Conservation (phyloP, 345 rosid genomes). For the Hibiscus tridactylites region DNA sequence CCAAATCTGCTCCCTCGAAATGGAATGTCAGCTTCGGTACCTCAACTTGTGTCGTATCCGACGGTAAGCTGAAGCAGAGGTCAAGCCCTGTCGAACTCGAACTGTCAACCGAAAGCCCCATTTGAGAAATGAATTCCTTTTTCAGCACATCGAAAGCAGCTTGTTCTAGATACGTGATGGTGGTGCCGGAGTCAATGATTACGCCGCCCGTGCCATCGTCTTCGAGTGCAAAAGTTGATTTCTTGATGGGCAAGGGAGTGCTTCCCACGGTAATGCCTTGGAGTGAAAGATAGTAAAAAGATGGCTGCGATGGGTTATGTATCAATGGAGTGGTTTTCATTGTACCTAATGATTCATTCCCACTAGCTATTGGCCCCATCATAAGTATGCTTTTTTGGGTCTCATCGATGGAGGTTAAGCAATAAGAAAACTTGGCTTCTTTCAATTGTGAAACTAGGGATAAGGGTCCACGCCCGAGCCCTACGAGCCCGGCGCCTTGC, state of each 20-base stretch:
- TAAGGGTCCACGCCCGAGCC: constrained; percentile 74
- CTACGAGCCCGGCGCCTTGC: constrained; percentile 81
- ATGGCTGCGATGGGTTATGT: constrained; percentile 53
- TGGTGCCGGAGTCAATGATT: constrained; percentile 87
- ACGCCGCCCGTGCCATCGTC: constrained; percentile 79
- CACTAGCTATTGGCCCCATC: constrained; percentile 47
- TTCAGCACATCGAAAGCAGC: constrained; percentile 42
- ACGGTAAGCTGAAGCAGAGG: constrained; percentile 63
- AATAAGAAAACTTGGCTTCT: constrained; percentile 24
- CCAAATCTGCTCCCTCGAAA: constrained; percentile 66
- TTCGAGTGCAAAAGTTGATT: constrained; percentile 54
- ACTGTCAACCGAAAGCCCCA: constrained; percentile 38
- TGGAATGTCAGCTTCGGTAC: constrained; percentile 69
- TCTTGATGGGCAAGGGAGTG: constrained; percentile 42
- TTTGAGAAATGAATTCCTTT: constrained; percentile 44
- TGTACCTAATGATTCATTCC: constrained; percentile 1
- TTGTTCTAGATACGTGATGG: constrained; percentile 65
- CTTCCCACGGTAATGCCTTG: constrained; percentile 79
- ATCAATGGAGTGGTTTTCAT: constrained; percentile 47
- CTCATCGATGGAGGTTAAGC: constrained; percentile 64
- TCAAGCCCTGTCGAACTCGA: constrained; percentile 67
- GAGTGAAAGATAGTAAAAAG: constrained; percentile 79
- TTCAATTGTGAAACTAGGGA: constrained; percentile 74
- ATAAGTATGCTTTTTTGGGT: constrained; percentile 45
- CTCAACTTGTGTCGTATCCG: constrained; percentile 22